Percentiles rank a stretch among this genome's conserved stretches.
Evolutionary conservation across 768 basidiomycete species (phyloP).

Genomic region (Amanita inopinata): DNA sequence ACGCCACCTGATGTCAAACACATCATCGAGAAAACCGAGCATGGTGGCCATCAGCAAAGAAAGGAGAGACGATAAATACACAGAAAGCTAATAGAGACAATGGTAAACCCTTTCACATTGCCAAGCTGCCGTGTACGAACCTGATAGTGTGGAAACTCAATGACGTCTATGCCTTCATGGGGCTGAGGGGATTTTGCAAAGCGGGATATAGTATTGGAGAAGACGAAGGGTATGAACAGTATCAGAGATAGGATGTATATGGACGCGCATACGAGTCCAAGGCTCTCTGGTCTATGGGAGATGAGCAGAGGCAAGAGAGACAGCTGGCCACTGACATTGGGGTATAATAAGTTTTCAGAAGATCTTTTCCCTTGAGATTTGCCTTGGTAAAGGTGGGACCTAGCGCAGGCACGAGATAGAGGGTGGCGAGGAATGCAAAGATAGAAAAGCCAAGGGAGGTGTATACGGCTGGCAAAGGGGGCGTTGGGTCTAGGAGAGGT

Average conservation of each 20-base stretch:
- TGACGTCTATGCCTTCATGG: slow-evolving; percentile 53
- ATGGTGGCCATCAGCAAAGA: slow-evolving; percentile 88
- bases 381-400: slow-evolving; percentile 74
- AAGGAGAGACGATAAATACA: slow-evolving; percentile 90
- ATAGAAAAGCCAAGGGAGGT: slow-evolving; percentile 78
- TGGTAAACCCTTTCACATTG: not conserved
- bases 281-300: slow-evolving; percentile 80
- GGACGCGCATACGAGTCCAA: slow-evolving; percentile 83
- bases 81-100: slow-evolving; percentile 50
- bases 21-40: slow-evolving; percentile 92
- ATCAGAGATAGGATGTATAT: slow-evolving; percentile 83
- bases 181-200: slow-evolving; percentile 31
- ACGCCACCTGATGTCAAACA: slow-evolving; percentile 98
- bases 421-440: slow-evolving; percentile 67
- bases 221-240: slow-evolving; percentile 93
- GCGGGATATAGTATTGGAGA: slow-evolving; percentile 58
- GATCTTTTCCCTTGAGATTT: slow-evolving; percentile 76
- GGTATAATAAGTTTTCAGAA: slow-evolving; percentile 71
- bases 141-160: slow-evolving; percentile 73
- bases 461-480: slow-evolving; percentile 64
- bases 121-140: slow-evolving; percentile 27
- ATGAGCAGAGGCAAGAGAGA: not conserved
- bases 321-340: slow-evolving; percentile 44
- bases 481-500: slow-evolving; percentile 60
- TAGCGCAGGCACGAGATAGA: slow-evolving; percentile 76